These are phyloP conservation scores for Incumbomyces lentus DNA, from an alignment of 2,329 filamentous ascomycete genomes.

Conservation along the genomic window DNA sequence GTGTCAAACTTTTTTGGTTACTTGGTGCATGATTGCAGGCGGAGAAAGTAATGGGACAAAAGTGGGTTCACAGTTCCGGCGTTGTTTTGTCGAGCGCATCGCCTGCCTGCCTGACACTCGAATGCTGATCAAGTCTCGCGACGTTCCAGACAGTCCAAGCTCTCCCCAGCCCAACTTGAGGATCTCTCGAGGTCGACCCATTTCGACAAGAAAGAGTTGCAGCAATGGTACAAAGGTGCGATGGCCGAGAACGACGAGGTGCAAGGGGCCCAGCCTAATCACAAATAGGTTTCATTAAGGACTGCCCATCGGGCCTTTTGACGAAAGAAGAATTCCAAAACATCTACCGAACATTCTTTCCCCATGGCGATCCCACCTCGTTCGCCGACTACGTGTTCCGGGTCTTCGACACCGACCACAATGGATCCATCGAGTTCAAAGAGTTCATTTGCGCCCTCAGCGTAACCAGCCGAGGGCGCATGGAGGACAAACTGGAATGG, in stretches of 20 bases:
- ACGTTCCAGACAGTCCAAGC: constrained; percentile 75
- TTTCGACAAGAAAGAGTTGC: constrained; percentile 98
- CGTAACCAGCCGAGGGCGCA: constrained; percentile 92
- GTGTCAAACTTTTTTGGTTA: too few relatives aligned
- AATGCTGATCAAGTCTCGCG: background rate
- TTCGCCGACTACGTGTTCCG: constrained; percentile 99
- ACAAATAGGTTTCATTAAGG: constrained; percentile 69
- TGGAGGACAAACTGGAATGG: constrained; percentile 99
- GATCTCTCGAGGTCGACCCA: constrained; percentile 96
- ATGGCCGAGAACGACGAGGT: constrained; percentile 2
- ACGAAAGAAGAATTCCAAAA: constrained; percentile 99
- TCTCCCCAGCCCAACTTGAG: constrained; percentile 87
- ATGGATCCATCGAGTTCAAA: constrained; percentile 96
- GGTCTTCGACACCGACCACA: constrained; percentile 95
- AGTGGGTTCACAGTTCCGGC: background rate
- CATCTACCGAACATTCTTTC: constrained; percentile 99
- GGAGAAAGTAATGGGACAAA: constrained; percentile 6
- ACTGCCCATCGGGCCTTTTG: constrained; percentile 92
- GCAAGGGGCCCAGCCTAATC: background rate
- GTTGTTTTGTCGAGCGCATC: background rate
- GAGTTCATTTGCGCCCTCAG: constrained; percentile 98
- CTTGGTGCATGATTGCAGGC: background rate
- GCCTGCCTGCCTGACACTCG: background rate
- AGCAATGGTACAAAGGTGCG: constrained; percentile 99
- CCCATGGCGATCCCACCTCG: constrained; percentile 90